phyloP scores from a whole-genome alignment of 371 early-diverging fungal genomes.

The Mortierella sp. region DNA sequence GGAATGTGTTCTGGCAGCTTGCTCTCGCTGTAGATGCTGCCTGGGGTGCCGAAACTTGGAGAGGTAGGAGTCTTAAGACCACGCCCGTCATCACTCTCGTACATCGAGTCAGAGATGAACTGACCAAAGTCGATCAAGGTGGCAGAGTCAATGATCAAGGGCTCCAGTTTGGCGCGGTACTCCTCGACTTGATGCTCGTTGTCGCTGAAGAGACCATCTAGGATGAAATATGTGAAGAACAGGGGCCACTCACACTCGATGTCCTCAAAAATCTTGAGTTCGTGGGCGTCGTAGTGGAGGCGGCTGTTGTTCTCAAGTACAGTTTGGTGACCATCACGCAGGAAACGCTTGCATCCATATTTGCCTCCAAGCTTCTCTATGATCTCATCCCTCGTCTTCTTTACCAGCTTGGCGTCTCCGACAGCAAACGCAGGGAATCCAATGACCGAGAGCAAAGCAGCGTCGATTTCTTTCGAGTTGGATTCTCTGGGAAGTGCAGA shows the following conservation, averaged over 20 bases:
- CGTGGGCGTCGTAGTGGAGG: conserved; percentile 88
- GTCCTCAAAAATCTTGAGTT: conserved; percentile 88
- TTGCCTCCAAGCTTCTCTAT: conserved; percentile 87
- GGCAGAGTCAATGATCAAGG: conserved; percentile 79
- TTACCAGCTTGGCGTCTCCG: conserved; percentile 73
- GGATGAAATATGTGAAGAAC: conserved; percentile 91
- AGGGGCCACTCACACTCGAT: conserved; percentile 96
- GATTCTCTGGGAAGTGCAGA: conserved; percentile 92
- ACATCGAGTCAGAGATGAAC: conserved; percentile 51
- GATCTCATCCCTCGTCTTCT: conserved; percentile 81
- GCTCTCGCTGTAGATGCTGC: conserved; percentile 36
- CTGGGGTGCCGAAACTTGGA: conserved; percentile 44
- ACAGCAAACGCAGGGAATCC: conserved; percentile 94
- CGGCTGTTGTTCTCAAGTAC: conserved; percentile 75
- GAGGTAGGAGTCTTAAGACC: conserved; percentile 52
- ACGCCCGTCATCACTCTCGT: conserved; percentile 55
- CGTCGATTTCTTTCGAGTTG: conserved; percentile 92
- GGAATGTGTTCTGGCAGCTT: conserved; percentile 61
- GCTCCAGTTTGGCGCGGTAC: conserved; percentile 77
- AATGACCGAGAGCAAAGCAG: conserved; percentile 87
- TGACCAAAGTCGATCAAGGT: conserved; percentile 62
- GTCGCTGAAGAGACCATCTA: conserved; percentile 85
- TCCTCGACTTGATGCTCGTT: conserved; percentile 78
- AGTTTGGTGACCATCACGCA: conserved; percentile 93
- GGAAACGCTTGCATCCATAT: conserved; percentile 91